phyloP scores from a whole-genome alignment of 2,329 filamentous ascomycete species.

The Fusarium cyanostomum region DNA sequence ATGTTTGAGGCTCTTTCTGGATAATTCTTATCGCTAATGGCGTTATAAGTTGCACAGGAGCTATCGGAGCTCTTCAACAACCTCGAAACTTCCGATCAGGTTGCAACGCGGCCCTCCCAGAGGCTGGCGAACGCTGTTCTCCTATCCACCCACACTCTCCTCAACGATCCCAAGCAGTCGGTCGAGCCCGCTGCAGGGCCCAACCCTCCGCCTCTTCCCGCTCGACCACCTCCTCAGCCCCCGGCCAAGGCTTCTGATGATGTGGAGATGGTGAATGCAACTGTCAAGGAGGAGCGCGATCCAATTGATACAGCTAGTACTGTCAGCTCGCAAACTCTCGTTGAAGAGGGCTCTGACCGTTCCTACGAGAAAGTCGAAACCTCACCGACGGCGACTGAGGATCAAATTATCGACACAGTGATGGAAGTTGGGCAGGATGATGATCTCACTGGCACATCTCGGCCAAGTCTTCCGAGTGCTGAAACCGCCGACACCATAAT shows the following conservation, averaged over 20 bases:
- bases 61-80: conserved; percentile 75
- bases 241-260: conserved; percentile 46
- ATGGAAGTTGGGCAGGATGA: conserved; percentile 36
- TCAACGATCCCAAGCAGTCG: conserved; percentile 46
- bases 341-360: conserved; percentile 52
- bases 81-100: conserved; percentile 70
- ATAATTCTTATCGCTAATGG: conserved; percentile 39
- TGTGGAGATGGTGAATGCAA: conserved; percentile 48
- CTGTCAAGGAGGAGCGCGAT: conserved; percentile 44
- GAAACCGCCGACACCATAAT: conserved; percentile 6
- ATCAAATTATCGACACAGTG: conserved; percentile 39
- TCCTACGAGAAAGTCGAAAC: conserved; percentile 49
- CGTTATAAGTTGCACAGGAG: conserved; percentile 73
- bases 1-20: conserved; percentile 51
- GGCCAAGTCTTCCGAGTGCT: neutral
- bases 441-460: conserved; percentile 13
- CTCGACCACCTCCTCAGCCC: conserved; percentile 55
- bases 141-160: conserved; percentile 59
- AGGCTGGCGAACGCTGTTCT: conserved; percentile 84
- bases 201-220: conserved; percentile 60
- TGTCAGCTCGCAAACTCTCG: conserved; percentile 62
- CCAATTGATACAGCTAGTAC: conserved; percentile 55
- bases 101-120: conserved; percentile 75
- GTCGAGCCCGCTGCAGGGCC: conserved; percentile 35
- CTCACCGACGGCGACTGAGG: conserved; percentile 17